phyloP scores from a whole-genome alignment of 345 rosid genomes.

The Salix arbutifolia region DNA sequence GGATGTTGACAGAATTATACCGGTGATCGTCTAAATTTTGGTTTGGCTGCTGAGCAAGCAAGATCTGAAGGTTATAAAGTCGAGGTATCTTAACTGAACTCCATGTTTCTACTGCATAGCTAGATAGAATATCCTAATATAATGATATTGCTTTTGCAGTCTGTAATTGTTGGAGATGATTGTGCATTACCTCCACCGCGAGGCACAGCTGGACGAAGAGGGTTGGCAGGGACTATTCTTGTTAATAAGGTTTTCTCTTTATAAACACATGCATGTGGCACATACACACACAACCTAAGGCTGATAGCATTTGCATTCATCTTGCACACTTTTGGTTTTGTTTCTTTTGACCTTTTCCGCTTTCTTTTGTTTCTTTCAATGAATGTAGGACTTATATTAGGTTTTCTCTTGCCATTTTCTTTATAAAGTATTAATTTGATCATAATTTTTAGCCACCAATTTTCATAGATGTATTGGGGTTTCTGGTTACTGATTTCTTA shows the following conservation, averaged over 20 bases:
- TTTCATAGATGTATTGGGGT: background rate
- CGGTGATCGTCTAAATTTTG: conserved; percentile 94
- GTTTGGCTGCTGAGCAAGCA: conserved; percentile 99
- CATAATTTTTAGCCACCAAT: background rate
- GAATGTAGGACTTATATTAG: background rate
- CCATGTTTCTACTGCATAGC: background rate
- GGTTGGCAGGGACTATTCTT: conserved; percentile 91
- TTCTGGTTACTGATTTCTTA: background rate
- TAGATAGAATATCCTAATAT: background rate
- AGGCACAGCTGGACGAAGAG: conserved; percentile 89
- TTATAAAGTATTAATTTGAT: background rate
- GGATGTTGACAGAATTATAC: conserved; percentile 73
- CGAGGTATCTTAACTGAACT: conserved; percentile 49
- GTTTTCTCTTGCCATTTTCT: background rate
- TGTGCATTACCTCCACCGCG: conserved; percentile 94
- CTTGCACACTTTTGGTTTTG: background rate
- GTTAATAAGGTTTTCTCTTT: conserved; percentile 65
- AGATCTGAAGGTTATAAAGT: conserved; percentile 94
- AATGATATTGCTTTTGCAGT: conserved; percentile 41
- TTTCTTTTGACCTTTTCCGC: background rate
- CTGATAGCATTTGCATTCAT: background rate
- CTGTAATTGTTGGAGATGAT: conserved; percentile 92
- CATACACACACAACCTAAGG: background rate
- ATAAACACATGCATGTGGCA: background rate
- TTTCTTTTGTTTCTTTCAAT: background rate